Evolutionary conservation across 805 yeast species (phyloP).

Genomic region (Yamadazyma nakazawae): DNA sequence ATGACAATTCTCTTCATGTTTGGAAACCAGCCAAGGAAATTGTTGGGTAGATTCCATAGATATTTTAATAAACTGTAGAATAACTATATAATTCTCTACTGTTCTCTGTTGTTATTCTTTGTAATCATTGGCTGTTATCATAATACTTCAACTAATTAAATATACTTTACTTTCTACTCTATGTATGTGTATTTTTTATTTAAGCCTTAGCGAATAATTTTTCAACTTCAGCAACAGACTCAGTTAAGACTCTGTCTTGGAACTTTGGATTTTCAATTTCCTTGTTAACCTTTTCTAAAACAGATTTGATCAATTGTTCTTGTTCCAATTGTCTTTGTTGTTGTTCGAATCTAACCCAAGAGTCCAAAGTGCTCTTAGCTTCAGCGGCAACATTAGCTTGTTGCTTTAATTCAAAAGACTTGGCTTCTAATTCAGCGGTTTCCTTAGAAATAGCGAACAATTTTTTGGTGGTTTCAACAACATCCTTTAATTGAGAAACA

Average conservation of each 20-base stretch:
- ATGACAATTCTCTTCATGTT: conserved; percentile 82
- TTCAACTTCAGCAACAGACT: conserved; percentile 91
- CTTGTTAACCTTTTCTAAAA: conserved; percentile 83
- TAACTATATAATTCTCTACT: too few relatives aligned
- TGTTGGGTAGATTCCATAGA: not conserved
- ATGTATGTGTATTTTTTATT: conserved; percentile 5
- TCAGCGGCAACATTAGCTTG: conserved; percentile 79
- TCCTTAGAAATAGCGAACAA: conserved; percentile 93
- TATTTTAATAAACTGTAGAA: too few relatives aligned
- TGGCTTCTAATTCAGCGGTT: conserved; percentile 93
- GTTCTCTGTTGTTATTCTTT: too few relatives aligned
- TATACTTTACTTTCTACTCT: not conserved
- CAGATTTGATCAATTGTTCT: conserved; percentile 81
- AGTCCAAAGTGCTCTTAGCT: conserved; percentile 93
- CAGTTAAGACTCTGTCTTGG: conserved; percentile 89
- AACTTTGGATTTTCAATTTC: conserved; percentile 83
- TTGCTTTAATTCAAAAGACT: conserved; percentile 91
- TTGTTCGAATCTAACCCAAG: conserved; percentile 98
- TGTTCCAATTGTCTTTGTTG: conserved; percentile 96
- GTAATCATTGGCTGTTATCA: too few relatives aligned
- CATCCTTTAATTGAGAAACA: conserved; percentile 87
- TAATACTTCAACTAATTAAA: too few relatives aligned
- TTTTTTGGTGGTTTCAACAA: conserved; percentile 85
- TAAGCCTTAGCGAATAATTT: conserved; percentile 57
- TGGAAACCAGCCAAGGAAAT: conserved; percentile 62